Evolutionary conservation across 1,139 yeast genomes (phyloP), one percentile per base, ranked within the genome.

Genomic region (Yamadazyma trypodendri): DNA sequence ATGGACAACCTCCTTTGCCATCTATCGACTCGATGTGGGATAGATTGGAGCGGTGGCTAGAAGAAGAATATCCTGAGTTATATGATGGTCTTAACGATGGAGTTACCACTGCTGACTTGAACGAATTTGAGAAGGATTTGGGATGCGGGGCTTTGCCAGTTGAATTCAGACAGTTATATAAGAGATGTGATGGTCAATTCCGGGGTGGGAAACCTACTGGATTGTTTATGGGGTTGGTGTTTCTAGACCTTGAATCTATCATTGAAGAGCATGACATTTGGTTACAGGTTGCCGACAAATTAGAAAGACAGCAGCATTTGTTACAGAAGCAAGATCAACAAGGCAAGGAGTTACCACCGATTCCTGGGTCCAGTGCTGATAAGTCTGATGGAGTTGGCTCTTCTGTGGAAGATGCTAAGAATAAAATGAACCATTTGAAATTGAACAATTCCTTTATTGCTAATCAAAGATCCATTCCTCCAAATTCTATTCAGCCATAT

Each of bases 151-250:
- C 77, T 21, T 68, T 86, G 38, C 95, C 95, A 2, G 64, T 73
- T 3, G 94, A 84, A 49, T 83, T 86, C 36, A 77, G 92, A 50
- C 92, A 83, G 54, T 80, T 84, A 41, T 81, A 76, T 58, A 77
- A 78, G 57, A 68, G 80, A 42, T 92, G 85, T 56, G 95, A 86
- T 56, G 95, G 95, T 42, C 95, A 86, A 62, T 81, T 84, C 46
- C 64, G 79, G 32, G 84, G 87, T 35, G 90, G 90, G 13, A 73
- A 75, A 49, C 88, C 89, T 15, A 76, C 84, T 2, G 95, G 95
- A 3, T 66, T 84, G 38, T 59, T 86, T 34, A 81, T 81, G 69
- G 90, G 94, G 16, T 68, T 83, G 52, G 77, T 81, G 4, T 68
- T 85, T 35, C 65, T 86, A 51, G 92, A 84, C 56, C 65, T 85